Base-by-base conservation (phyloP, 805 yeast species). In the Schwanniomyces polymorphus region DNA sequence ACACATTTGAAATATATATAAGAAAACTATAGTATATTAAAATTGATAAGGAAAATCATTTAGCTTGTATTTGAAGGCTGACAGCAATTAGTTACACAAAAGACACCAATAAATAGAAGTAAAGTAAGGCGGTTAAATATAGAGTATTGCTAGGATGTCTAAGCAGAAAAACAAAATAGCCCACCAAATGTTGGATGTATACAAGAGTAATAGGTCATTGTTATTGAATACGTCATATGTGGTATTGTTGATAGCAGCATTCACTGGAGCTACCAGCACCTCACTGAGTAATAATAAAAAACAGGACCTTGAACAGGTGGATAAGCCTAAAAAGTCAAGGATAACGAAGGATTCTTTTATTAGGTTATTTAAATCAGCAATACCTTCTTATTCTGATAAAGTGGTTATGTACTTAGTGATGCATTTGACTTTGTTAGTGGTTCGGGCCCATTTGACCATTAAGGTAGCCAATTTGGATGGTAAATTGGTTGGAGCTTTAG, bases 391-490 rank as follows among this genome's bases (percentile, higher is more conserved):
- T 14, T 49, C 46, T 5, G 63, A 69, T 51, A 51, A 62, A 11
- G 63, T 75, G 5, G 61, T 70, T 12, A 33, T 54, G 7, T 66
- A 67, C 47, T 70, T 88, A 31, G 49, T 63, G 0, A 54, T 78
- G 0, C 92, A 89, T 63, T 66, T 89, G 5, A 59, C 72, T 0
- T 70, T 89, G 23, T 72, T 91, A 39, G 75, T 87, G 3, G 53
- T 78, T 4, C 76, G 96, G 53, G 92, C 97, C 0, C 63, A 84
- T 21, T 67, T 91, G 25, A 85, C 96, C 2, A 75, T 91, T 41
- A 84, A 84, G 58, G 91, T 91, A 12, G 97, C 97, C 5, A 80
- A 85, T 10, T 73, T 91, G 48, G 97, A 91, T 64, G 97, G 97
- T 53, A 74, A 76, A 59, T 71, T 91, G 45, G 97, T 91, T 4